A percentile compares a stretch with the other conserved stretches of the same genome.
phyloP scores from a whole-genome alignment of 2,329 filamentous ascomycete genomes.

The Exophiala xenobiotica region DNA sequence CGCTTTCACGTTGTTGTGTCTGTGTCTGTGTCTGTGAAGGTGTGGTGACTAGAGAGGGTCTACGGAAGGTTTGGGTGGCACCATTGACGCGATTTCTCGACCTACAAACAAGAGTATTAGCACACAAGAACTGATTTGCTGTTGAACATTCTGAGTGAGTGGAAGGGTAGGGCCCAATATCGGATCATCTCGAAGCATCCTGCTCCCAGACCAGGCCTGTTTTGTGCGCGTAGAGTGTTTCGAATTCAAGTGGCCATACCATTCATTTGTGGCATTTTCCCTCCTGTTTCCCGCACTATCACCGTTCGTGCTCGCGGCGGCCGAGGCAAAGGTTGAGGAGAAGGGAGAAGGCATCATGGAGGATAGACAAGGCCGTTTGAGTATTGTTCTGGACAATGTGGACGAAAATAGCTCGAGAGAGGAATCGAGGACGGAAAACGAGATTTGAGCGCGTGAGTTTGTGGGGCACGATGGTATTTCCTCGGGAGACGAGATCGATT shows the following conservation, averaged over 20 bases:
- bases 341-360: constrained; percentile 68
- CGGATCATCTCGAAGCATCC: not conserved
- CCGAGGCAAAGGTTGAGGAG: constrained; percentile 80
- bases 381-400: constrained; percentile 4
- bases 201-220: not conserved
- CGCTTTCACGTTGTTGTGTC: constrained; percentile 46
- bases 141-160: not conserved
- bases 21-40: constrained; percentile 33
- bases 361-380: not conserved
- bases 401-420: constrained; percentile 10
- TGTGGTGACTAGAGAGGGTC: constrained; percentile 60
- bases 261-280: constrained; percentile 66
- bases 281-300: constrained; percentile 55
- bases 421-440: constrained; percentile 9
- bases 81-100: constrained; percentile 62
- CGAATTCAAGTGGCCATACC: constrained; percentile 55
- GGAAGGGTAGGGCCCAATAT: not conserved
- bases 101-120: constrained; percentile 41
- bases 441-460: constrained; percentile 21
- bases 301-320: constrained; percentile 71
- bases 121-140: not conserved
- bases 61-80: constrained; percentile 66
- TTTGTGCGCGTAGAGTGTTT: not conserved
- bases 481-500: not conserved
- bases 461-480: constrained; percentile 3